Percentiles rank a stretch among this genome's conserved stretches.
phyloP scores from a whole-genome alignment of 495 filamentous ascomycete genomes.

The Daldinia childiae region DNA sequence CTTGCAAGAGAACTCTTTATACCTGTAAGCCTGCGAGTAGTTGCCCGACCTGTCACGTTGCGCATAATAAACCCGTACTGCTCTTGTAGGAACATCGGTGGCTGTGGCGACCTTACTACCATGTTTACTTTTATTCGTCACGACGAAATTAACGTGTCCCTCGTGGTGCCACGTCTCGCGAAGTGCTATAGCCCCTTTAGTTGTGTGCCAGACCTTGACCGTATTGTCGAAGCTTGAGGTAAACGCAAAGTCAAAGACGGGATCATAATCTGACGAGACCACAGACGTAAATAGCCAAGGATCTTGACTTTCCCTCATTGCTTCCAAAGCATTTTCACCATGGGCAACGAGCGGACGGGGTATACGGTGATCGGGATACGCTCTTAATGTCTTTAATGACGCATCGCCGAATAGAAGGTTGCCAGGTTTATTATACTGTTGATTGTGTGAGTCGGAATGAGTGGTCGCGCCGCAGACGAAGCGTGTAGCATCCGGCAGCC shows the following conservation, averaged over 20 bases:
- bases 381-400: slow-evolving; percentile 60
- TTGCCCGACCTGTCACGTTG: neutral
- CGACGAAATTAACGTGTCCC: slow-evolving; percentile 76
- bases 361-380: slow-evolving; percentile 76
- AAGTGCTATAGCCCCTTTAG: slow-evolving; percentile 50
- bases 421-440: slow-evolving; percentile 83
- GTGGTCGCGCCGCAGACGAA: slow-evolving; percentile 75
- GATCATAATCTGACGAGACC: slow-evolving; percentile 75
- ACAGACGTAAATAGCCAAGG: slow-evolving; percentile 80
- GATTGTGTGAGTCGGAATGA: slow-evolving; percentile 76
- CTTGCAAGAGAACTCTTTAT: slow-evolving; percentile 56
- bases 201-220: slow-evolving; percentile 77
- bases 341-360: slow-evolving; percentile 60
- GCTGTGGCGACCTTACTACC: slow-evolving; percentile 61
- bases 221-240: slow-evolving; percentile 84
- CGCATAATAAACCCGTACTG: slow-evolving; percentile 58
- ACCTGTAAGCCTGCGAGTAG: slow-evolving; percentile 32
- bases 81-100: slow-evolving; percentile 57
- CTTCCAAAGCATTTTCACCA: slow-evolving; percentile 63
- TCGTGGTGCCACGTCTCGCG: slow-evolving; percentile 68
- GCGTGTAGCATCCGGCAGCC: slow-evolving; percentile 58
- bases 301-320: slow-evolving; percentile 71
- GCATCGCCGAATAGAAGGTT: slow-evolving; percentile 81
- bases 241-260: slow-evolving; percentile 65
- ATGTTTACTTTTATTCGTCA: slow-evolving; percentile 59